Percentiles rank a stretch among this genome's conserved stretches.
phyloP scores from a whole-genome alignment of 1,139 yeast species.

The Hansenula sp. region DNA sequence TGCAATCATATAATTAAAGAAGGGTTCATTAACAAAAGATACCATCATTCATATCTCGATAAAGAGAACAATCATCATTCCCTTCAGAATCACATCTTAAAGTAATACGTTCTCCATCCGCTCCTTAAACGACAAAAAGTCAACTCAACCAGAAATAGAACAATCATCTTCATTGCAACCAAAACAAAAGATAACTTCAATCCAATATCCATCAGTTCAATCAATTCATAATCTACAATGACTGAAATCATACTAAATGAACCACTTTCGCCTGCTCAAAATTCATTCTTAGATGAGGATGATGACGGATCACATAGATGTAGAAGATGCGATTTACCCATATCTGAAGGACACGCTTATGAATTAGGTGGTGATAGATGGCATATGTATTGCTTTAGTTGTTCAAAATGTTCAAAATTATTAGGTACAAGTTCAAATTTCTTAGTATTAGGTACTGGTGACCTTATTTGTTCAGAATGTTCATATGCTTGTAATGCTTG shows the following conservation, averaged over 20 bases:
- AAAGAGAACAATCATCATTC: too few species aligned
- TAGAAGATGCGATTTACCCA: conserved; percentile 30
- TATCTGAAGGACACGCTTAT: conserved; percentile 74
- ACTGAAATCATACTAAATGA: conserved; percentile 1
- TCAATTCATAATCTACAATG: too few species aligned
- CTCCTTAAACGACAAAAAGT: too few species aligned
- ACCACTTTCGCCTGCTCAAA: neutral
- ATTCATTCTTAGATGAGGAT: conserved; percentile 6
- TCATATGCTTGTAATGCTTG: conserved; percentile 88
- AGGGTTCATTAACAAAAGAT: too few species aligned
- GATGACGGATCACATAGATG: conserved; percentile 16
- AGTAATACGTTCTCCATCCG: too few species aligned
- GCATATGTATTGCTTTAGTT: conserved; percentile 91
- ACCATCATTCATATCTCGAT: too few species aligned
- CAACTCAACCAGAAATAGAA: too few species aligned
- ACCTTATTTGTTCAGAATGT: conserved; percentile 84
- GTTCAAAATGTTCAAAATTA: conserved; percentile 75
- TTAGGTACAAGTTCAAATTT: conserved; percentile 88
- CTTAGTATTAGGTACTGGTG: conserved; percentile 88
- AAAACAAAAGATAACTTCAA: too few species aligned
- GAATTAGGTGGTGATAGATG: conserved; percentile 89
- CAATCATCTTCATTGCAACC: too few species aligned
- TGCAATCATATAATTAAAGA: too few species aligned
- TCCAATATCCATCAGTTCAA: too few species aligned
- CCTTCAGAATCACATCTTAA: too few species aligned